Base-by-base conservation (phyloP, 2,329 filamentous ascomycete species). In the Fusarium armeniacum region DNA sequence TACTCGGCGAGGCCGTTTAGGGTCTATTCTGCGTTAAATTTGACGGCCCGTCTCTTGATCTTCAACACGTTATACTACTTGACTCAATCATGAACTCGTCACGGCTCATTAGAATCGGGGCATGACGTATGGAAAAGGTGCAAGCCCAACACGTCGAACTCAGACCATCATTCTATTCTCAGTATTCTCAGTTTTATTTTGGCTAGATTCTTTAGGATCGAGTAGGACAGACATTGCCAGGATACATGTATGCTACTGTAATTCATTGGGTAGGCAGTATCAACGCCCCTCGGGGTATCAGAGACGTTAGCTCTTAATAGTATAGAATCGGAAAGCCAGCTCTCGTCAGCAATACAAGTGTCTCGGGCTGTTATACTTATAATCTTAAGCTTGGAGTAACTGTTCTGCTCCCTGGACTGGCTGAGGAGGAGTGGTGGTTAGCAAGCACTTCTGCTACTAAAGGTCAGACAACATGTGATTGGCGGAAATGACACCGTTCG, bases 401-500 rank as follows among this genome's bases (percentile, higher is more conserved):
- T 6, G 2, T 15, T 16, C 13, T 20, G 6, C n/a, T 38, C 8
- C 33, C 10, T 38, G 18, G 18, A 12, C 35, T 38, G 18, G 9
- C 9, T 36, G 35, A 38, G 10, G 35, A 38, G 10, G 35, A 20
- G 5, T n/a, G 11, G n/a, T 38, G n/a, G 36, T 40, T 40, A 15
- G 11, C 36, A 20, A 22, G 36, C 15, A 40, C 36, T 13, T n/a
- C 36, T 7, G n/a, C 6, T 7, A n/a, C 2, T 1, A 10, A 5
- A 36, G 5, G 4, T 1, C 24, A 20, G 20, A 20, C 13, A n/a
- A 8, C n/a, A 40, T 6, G 3, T 38, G 36, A 38, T 38, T 40
- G 36, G 36, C 3, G 5, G 10, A n/a, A 6, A 4, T 0, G 12
- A 22, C 3, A 12, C 9, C 10, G 5, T 12, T 22, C 12, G 4